Conservation (phyloP, 345 rosid genomes). For the Citrus maxima region DNA sequence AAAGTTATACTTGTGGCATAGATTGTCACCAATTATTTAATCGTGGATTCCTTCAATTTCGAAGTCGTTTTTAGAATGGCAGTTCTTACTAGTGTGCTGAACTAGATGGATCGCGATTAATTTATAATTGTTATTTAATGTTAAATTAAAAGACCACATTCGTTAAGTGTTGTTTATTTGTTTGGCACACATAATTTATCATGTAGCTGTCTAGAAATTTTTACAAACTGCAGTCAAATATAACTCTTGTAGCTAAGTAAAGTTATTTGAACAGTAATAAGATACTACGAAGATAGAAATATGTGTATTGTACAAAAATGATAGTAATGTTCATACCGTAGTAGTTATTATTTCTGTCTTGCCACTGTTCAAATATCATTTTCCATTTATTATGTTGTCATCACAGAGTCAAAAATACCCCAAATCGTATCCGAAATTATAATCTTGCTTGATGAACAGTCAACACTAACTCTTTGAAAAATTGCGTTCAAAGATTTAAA, state of each 20-base stretch:
- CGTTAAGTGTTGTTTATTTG: not conserved
- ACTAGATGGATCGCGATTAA: too few relatives aligned
- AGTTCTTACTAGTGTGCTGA: too few relatives aligned
- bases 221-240: not conserved
- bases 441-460: too few relatives aligned
- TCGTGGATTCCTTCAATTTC: not conserved
- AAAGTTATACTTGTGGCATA: not conserved
- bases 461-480: too few relatives aligned
- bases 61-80: not conserved
- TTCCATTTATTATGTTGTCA: too few relatives aligned
- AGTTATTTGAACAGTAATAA: too few relatives aligned
- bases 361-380: too few relatives aligned
- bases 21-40: not conserved
- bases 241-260: not conserved
- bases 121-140: not conserved
- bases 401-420: not conserved
- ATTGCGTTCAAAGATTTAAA: not conserved
- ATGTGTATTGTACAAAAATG: too few relatives aligned
- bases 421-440: not conserved
- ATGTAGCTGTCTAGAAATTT: not conserved
- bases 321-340: too few relatives aligned
- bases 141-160: not conserved
- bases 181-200: not conserved
- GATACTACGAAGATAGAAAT: too few relatives aligned
- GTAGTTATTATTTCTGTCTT: too few relatives aligned